Conservation (phyloP, 257 asterid genomes). For the Catharanthus roseus region DNA sequence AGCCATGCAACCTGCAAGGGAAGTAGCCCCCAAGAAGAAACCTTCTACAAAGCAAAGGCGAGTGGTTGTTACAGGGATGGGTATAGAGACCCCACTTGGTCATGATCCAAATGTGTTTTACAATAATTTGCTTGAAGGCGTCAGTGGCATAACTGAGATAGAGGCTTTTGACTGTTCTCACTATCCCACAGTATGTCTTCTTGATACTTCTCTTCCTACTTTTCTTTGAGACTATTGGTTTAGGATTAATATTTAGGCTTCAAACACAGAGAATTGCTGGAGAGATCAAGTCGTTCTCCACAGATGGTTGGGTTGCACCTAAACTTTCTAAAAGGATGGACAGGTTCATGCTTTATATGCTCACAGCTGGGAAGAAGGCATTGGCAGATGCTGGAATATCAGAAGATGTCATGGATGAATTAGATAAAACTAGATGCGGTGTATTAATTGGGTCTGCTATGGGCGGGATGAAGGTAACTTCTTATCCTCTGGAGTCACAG, state of each 20-base stretch:
- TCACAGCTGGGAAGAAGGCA: conserved; percentile 94
- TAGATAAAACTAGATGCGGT: conserved; percentile 77
- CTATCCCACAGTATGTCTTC: conserved; percentile 70
- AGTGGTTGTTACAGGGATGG: conserved; percentile 98
- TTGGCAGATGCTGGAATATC: conserved; percentile 82
- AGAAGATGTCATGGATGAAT: conserved; percentile 59
- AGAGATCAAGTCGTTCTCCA: conserved; percentile 83
- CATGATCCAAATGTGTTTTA: conserved; percentile 71
- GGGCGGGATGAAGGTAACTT: conserved; percentile 93
- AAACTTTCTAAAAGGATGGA: conserved; percentile 91
- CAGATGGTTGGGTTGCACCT: conserved; percentile 95
- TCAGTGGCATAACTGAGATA: conserved; percentile 83
- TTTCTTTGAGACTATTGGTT: conserved; percentile 16
- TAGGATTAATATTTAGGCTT: conserved; percentile 21
- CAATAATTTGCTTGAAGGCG: conserved; percentile 81
- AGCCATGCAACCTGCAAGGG: conserved; percentile 53
- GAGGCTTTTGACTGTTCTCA: conserved; percentile 87
- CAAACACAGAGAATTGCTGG: conserved; percentile 85
- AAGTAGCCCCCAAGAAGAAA: conserved; percentile 43
- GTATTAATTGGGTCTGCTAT: conserved; percentile 91
- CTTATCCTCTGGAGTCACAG: conserved; percentile 10
- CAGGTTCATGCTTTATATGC: conserved; percentile 94
- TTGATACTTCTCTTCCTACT: conserved; percentile 6
- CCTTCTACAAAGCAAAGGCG: conserved; percentile 66
- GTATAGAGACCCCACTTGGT: conserved; percentile 84